Evolutionary conservation across 208 protist species (phyloP), one percentile per base, ranked within the genome.

Genomic region (Leishmania aethiopica): DNA sequence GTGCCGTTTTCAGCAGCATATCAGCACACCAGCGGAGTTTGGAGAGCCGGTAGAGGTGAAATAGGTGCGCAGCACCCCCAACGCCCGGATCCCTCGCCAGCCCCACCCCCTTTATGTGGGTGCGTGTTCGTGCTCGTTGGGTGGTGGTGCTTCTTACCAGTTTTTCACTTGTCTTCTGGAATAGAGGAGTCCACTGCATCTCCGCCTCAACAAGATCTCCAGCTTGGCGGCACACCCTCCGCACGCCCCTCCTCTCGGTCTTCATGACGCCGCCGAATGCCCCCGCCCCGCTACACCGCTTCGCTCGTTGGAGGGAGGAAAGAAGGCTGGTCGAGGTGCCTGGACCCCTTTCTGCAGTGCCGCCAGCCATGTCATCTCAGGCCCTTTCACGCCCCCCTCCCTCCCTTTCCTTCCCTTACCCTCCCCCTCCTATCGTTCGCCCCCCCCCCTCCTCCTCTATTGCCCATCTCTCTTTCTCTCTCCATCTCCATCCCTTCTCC

Each of bases 1-100:
- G 82, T n/a, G 77, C 75, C 5, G 47, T 67, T 15, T 77, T 75
- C 55, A 87, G 77, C 66, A 82, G 84, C 73, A 82, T 82, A 55
- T 59, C 79, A 3, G 59, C 64, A 17, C 67, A 77, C 67, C 84
- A 75, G 47, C 82, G 69, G 5, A 59, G 77, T 40, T 47, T 53
- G 42, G 28, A 64, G 40, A 79, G 53, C 25, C 59, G 42, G 17
- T 75, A 67, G 77, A 75, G 49, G 3, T 47, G 71, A n/a, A 35
- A 32, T 40, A 40, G 62, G 17, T 17, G 62, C n/a, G 28, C 69
- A 22, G 69, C 69, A 45, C 28, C 40, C 40, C 35, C 35, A 17
- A 19, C 69, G 11, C 69, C 69, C 13, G 1, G 69, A 28, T 49
- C 42, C 32, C 70, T 17, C 25, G 19, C 10, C 35, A 11, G 28